phyloP scores from a whole-genome alignment of 345 rosid genomes.

The Salix viminalis region DNA sequence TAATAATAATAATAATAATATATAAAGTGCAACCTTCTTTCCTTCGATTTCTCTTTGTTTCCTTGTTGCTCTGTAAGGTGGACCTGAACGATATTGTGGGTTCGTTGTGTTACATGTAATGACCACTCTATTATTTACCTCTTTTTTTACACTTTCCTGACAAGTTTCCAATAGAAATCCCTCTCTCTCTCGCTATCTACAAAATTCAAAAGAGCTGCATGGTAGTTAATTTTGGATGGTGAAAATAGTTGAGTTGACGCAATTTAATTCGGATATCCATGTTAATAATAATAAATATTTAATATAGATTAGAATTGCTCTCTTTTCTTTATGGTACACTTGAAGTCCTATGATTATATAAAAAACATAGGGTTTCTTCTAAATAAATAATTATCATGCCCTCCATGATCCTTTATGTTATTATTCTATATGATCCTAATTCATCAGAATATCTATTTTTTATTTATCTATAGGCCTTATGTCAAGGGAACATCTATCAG shows the following conservation, averaged over 20 bases:
- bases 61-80: not conserved
- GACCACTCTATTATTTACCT: not conserved
- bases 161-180: not conserved
- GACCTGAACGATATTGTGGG: not conserved
- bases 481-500: conserved; percentile 31
- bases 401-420: conserved; percentile 5
- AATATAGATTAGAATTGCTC: not conserved
- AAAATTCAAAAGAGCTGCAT: no score
- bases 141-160: not conserved
- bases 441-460: conserved; percentile 13
- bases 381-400: conserved; percentile 6
- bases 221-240: no score
- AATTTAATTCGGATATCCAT: no score
- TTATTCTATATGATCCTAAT: conserved; percentile 13
- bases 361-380: not conserved
- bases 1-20: no score
- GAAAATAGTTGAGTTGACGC: no score
- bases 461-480: conserved; percentile 11
- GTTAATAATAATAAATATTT: no score
- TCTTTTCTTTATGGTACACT: no score
- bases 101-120: no score
- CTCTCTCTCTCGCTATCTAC: not conserved
- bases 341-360: not conserved
- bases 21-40: not conserved
- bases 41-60: not conserved